Conservation (phyloP, 177 flowering plant species). For the Vitis hybrid region DNA sequence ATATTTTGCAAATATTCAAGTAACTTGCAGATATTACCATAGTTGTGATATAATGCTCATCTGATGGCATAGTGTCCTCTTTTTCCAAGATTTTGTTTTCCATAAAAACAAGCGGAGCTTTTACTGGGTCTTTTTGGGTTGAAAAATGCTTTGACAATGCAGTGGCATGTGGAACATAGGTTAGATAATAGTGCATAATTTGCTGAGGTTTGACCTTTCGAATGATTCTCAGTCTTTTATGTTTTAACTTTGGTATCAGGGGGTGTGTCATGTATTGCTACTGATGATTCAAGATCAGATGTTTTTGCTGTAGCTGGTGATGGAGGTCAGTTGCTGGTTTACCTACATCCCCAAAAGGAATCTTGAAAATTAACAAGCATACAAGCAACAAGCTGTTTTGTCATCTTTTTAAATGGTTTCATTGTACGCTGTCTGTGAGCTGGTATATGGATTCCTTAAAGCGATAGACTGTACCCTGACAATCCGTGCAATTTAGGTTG, state of each 20-base stretch:
- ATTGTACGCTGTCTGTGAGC: neutral
- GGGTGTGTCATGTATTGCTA: conserved; percentile 57
- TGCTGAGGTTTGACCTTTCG: neutral
- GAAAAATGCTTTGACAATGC: neutral
- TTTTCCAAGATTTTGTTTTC: neutral
- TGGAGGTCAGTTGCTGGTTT: conserved; percentile 51
- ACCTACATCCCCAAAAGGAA: conserved; percentile 22
- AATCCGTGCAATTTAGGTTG: neutral
- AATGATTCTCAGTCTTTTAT: neutral
- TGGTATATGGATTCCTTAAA: neutral
- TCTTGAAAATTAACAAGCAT: conserved; percentile 5
- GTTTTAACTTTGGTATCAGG: conserved; percentile 31
- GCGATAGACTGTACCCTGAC: neutral
- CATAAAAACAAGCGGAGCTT: neutral
- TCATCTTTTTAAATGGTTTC: too few species aligned
- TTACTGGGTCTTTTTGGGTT: neutral
- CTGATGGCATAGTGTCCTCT: too few species aligned
- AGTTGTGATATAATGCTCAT: too few species aligned
- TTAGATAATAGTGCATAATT: neutral
- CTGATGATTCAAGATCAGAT: conserved; percentile 50
- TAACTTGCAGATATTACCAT: too few species aligned
- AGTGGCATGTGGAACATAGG: neutral
- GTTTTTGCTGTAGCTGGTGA: conserved; percentile 59
- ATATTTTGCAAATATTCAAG: neutral
- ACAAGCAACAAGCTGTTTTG: neutral